These are phyloP conservation scores for Leptographium procerum DNA, from an alignment of 2,329 filamentous ascomycete species.

Conservation along the genomic window DNA sequence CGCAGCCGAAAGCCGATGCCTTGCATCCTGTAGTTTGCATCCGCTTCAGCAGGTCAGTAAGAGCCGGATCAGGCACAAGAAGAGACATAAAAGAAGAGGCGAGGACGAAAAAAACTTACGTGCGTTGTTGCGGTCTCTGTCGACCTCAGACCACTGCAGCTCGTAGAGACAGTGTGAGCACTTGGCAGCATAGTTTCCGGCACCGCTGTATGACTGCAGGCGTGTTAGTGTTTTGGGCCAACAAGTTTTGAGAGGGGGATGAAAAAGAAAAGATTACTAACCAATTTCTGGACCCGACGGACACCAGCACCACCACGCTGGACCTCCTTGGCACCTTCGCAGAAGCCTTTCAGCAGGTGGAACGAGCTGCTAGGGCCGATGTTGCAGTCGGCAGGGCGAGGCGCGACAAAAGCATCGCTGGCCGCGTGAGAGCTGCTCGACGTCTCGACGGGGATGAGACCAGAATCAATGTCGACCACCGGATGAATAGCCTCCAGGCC, in stretches of 20 bases:
- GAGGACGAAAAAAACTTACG: constrained; percentile 26
- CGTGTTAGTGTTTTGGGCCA: background rate
- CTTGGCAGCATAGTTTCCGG: constrained; percentile 32
- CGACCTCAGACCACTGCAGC: constrained; percentile 39
- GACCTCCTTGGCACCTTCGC: constrained; percentile 40
- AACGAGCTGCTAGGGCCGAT: constrained; percentile 39
- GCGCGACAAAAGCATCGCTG: background rate
- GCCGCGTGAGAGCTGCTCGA: background rate
- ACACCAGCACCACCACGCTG: constrained; percentile 36
- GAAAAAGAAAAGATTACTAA: constrained; percentile 16
- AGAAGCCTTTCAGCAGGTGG: constrained; percentile 42
- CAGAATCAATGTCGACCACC: constrained; percentile 7
- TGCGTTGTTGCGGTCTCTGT: constrained; percentile 36
- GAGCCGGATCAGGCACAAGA: no score
- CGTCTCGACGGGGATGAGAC: constrained; percentile 13
- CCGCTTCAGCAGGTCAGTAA: no score
- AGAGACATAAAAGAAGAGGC: background rate
- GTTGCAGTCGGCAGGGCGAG: constrained; percentile 18
- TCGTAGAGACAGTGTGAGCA: constrained; percentile 43
- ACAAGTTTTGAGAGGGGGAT: background rate
- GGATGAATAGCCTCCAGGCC: constrained; percentile 5
- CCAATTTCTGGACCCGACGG: constrained; percentile 38
- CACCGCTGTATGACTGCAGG: constrained; percentile 18
- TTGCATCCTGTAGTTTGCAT: constrained; percentile 34
- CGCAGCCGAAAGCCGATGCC: constrained; percentile 40